Percentiles rank a stretch among this genome's conserved stretches.
phyloP scores from a whole-genome alignment of 2,329 filamentous ascomycete genomes.

The Truncatella angustata region DNA sequence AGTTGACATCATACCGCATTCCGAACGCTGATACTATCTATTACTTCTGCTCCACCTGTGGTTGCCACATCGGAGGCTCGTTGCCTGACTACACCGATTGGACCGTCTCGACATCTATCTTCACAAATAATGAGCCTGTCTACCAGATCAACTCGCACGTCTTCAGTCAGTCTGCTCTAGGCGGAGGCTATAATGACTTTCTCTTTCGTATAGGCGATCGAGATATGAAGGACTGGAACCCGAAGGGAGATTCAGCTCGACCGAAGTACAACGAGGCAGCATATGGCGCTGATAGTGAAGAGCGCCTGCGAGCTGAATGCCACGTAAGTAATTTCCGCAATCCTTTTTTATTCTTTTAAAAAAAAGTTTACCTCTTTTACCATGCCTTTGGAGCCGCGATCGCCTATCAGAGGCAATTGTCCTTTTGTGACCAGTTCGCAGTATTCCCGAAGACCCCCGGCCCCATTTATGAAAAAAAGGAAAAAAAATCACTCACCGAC shows the following conservation, averaged over 20 bases:
- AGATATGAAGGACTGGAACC: conserved; percentile 9
- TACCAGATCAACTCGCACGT: conserved; percentile 2
- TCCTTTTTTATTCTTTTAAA: no score
- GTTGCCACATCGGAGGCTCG: conserved; percentile 11
- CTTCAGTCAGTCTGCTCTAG: conserved; percentile 8
- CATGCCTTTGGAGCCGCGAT: no score
- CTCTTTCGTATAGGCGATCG: conserved; percentile 5
- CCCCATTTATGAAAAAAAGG: no score
- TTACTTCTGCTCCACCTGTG: conserved; percentile 10
- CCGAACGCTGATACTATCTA: background rate
- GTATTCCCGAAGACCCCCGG: no score
- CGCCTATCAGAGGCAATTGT: no score
- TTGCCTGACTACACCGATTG: background rate
- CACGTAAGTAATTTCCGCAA: no score
- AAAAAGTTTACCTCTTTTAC: no score
- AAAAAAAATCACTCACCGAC: no score
- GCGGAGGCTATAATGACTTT: conserved; percentile 10
- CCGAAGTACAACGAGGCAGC: conserved; percentile 19
- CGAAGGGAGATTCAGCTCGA: background rate
- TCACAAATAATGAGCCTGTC: background rate
- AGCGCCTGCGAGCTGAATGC: conserved; percentile 42
- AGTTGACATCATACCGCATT: background rate
- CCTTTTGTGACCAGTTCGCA: no score
- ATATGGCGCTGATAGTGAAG: conserved; percentile 32
- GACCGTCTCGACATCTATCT: conserved; percentile 9